Percentiles rank a stretch among this genome's conserved stretches.
phyloP scores from a whole-genome alignment of 306 rosid species.

The Hippophae gyantsensis region DNA sequence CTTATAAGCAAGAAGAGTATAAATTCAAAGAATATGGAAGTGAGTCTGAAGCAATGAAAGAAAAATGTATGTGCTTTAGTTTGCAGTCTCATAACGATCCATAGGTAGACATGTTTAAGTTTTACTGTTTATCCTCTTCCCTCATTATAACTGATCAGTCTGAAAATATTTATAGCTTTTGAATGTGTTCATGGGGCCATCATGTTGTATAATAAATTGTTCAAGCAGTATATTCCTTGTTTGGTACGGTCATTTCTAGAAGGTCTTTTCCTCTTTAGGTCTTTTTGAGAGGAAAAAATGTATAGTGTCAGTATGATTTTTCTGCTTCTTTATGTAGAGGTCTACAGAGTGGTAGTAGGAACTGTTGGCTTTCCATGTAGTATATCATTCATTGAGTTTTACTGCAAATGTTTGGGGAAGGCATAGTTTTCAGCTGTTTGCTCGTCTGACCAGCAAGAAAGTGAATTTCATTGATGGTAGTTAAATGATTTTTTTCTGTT shows the following conservation, averaged over 20 bases:
- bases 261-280: conserved; percentile 7
- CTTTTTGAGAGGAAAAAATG: background rate
- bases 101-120: conserved; percentile 34
- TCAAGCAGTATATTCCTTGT: conserved; percentile 30
- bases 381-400: background rate
- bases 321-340: background rate
- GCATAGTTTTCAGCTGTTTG: too few species aligned
- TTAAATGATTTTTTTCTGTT: background rate
- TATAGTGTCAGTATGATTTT: background rate
- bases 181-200: conserved; percentile 30
- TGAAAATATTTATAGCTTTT: conserved; percentile 53
- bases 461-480: background rate
- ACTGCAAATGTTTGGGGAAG: too few species aligned
- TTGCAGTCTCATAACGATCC: conserved; percentile 50
- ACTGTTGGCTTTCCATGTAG: background rate
- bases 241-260: conserved; percentile 21
- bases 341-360: background rate
- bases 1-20: conserved; percentile 87
- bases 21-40: conserved; percentile 82
- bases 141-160: conserved; percentile 27
- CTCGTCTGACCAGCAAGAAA: too few species aligned
- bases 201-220: conserved; percentile 45
- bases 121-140: conserved; percentile 18
- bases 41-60: conserved; percentile 72
- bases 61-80: conserved; percentile 73